phyloP scores from a whole-genome alignment of 192 early-diverging fungal genomes.

The Entomortierella lignicola region DNA sequence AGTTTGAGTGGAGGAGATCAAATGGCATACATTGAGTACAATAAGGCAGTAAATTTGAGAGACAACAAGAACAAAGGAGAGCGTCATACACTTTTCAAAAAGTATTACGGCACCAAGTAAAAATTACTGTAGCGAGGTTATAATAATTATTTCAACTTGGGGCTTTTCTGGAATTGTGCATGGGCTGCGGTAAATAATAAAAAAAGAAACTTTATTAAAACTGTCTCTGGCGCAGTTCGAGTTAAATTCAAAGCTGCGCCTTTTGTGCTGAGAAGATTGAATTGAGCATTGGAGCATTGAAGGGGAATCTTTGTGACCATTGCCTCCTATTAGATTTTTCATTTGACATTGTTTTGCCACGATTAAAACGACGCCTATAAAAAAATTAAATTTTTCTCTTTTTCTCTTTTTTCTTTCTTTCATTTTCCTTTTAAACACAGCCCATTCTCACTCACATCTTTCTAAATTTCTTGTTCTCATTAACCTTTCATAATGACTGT shows the following conservation, averaged over 20 bases:
- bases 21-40: conserved; percentile 94
- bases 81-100: conserved; percentile 77
- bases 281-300: no score
- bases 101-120: conserved; percentile 65
- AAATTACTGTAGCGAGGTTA: neutral
- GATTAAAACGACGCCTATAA: no score
- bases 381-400: neutral
- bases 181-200: no score
- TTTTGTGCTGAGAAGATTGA: no score
- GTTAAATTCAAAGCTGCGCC: no score
- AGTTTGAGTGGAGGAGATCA: conserved; percentile 89
- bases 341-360: no score
- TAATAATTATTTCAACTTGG: neutral
- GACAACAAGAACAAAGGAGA: conserved; percentile 58
- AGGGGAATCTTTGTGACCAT: no score
- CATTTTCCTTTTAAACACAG: neutral
- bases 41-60: conserved; percentile 45
- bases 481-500: conserved; percentile 22
- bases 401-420: neutral
- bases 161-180: no score
- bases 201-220: no score
- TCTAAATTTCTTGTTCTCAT: no score
- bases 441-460: neutral
- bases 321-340: no score
- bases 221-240: no score